Evolutionary conservation across 2,329 filamentous ascomycete species (phyloP).

Genomic region (Penicillium sp.): DNA sequence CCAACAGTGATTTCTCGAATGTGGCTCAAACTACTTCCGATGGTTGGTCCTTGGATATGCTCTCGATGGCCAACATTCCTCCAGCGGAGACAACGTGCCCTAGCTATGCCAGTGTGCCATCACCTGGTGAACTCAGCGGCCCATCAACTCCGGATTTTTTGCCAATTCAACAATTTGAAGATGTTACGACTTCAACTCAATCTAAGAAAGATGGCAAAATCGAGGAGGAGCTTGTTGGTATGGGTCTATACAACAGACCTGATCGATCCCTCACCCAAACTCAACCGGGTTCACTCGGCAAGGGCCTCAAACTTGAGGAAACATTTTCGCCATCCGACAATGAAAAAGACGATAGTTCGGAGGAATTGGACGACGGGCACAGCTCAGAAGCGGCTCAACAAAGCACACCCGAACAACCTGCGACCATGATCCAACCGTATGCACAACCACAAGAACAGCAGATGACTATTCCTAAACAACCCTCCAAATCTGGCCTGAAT

Average conservation of each 20-base stretch:
- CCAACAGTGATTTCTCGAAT: constrained; percentile 20
- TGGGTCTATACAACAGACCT: constrained; percentile 79
- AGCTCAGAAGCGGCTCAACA: constrained; percentile 14
- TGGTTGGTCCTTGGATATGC: constrained; percentile 38
- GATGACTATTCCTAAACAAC: constrained; percentile 19
- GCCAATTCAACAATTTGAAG: constrained; percentile 39
- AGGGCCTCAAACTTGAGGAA: constrained; percentile 80
- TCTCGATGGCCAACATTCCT: constrained; percentile 38
- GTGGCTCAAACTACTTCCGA: constrained; percentile 33
- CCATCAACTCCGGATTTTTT: constrained; percentile 45
- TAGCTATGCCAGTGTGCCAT: constrained; percentile 40
- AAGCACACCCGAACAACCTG: constrained; percentile 5
- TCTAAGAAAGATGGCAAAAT: constrained; percentile 60
- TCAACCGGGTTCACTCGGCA: constrained; percentile 64
- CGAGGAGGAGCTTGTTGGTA: constrained; percentile 54
- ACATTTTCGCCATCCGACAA: constrained; percentile 70
- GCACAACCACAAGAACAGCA: constrained; percentile 6
- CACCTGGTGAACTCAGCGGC: constrained; percentile 38
- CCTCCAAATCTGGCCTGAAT: constrained; percentile 28
- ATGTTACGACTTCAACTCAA: constrained; percentile 30
- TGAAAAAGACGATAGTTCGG: constrained; percentile 60
- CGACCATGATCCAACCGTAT: constrained; percentile 5
- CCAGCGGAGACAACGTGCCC: constrained; percentile 35
- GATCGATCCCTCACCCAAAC: constrained; percentile 62
- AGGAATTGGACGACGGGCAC: constrained; percentile 48